Percentiles rank a stretch among this genome's conserved stretches.
phyloP scores from a whole-genome alignment of 1,139 yeast genomes.

The Hyphopichia fennica region DNA sequence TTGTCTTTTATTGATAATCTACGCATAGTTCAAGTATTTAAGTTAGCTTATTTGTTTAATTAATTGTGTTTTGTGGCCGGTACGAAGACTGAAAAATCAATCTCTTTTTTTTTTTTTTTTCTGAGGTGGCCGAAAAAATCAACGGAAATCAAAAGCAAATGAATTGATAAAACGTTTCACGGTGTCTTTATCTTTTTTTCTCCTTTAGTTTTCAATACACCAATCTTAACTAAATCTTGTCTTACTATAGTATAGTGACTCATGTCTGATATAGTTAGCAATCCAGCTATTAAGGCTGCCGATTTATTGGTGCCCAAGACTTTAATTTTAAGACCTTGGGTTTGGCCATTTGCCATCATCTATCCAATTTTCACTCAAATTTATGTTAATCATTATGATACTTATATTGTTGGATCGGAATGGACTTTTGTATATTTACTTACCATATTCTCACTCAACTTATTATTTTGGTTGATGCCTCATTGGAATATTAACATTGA shows the following conservation, averaged over 20 bases:
- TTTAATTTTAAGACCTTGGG: slow-evolving; percentile 66
- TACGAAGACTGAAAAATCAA: too few relatives aligned
- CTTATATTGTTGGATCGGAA: slow-evolving; percentile 75
- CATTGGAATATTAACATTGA: slow-evolving; percentile 84
- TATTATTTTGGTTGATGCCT: slow-evolving; percentile 86
- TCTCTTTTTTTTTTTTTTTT: too few relatives aligned
- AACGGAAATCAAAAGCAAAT: background rate
- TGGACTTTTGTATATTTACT: slow-evolving; percentile 90
- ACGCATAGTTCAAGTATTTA: too few relatives aligned
- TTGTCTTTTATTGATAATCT: too few relatives aligned
- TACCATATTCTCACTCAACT: slow-evolving; percentile 67
- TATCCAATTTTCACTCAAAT: slow-evolving; percentile 76
- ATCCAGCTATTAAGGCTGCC: slow-evolving; percentile 62
- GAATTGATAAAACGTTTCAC: too few relatives aligned
- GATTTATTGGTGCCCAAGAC: slow-evolving; percentile 74
- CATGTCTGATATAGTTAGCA: slow-evolving; percentile 31
- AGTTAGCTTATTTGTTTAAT: too few relatives aligned
- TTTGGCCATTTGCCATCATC: slow-evolving; percentile 77
- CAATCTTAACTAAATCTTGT: too few relatives aligned
- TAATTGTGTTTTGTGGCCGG: too few relatives aligned
- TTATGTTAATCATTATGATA: slow-evolving; percentile 71
- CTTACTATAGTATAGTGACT: too few relatives aligned
- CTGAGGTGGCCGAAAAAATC: background rate
- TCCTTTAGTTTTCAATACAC: background rate
- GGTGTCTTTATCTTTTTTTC: too few relatives aligned